phyloP scores from a whole-genome alignment of 257 asterid species.

The Solanum bulbocastanum region DNA sequence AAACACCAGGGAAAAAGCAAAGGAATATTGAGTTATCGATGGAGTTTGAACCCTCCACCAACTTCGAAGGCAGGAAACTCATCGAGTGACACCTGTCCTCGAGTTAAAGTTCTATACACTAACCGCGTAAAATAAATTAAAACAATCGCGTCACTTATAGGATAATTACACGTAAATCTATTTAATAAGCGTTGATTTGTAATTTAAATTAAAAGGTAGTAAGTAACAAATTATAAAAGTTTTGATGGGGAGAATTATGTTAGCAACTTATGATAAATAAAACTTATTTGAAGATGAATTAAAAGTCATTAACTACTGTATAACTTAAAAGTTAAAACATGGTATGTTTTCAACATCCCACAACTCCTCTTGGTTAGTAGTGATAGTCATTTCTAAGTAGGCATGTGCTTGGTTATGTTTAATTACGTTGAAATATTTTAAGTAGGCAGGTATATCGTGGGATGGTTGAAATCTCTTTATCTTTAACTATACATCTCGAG shows the following conservation, averaged over 20 bases:
- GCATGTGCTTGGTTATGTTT: not conserved
- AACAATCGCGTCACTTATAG: not conserved
- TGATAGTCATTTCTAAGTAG: not conserved
- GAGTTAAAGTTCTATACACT: not conserved
- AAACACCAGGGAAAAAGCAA: too few species aligned
- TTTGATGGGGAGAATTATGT: not conserved
- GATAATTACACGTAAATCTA: not conserved
- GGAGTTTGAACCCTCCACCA: too few species aligned
- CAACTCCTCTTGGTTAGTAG: not conserved
- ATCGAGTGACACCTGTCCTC: not conserved
- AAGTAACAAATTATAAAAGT: too few species aligned
- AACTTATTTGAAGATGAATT: not conserved
- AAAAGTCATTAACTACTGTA: not conserved
- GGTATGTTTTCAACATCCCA: not conserved
- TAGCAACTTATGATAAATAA: not conserved
- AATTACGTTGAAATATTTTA: not conserved
- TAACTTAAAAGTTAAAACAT: not conserved
- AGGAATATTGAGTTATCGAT: too few species aligned
- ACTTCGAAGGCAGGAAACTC: not conserved
- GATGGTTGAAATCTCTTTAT: not conserved
- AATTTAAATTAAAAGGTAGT: not conserved
- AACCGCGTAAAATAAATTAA: not conserved
- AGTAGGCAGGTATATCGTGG: not conserved
- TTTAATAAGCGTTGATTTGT: not conserved
- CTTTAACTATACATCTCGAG: accelerated